phyloP scores from a whole-genome alignment of 768 basidiomycete species.

The Suillus variegatus region DNA sequence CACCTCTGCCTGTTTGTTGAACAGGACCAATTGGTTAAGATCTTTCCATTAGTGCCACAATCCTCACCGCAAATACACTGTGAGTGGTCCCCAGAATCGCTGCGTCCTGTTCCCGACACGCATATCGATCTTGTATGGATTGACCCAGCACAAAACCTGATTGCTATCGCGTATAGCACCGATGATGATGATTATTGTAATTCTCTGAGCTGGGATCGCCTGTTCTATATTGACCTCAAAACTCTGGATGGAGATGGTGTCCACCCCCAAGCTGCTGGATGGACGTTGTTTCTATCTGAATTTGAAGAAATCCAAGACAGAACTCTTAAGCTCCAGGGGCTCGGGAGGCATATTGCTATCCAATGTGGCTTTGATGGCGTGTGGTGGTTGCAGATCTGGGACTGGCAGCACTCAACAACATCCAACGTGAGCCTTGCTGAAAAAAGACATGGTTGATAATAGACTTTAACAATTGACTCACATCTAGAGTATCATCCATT shows the following conservation, averaged over 20 bases:
- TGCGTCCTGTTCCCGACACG: background rate
- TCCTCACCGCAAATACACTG: background rate
- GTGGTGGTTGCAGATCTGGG: background rate
- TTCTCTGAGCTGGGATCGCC: too few species aligned
- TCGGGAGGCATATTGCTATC: background rate
- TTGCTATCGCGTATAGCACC: background rate
- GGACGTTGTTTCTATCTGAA: background rate
- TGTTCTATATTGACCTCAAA: background rate
- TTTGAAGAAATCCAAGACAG: too few species aligned
- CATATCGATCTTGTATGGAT: background rate
- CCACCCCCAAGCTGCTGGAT: background rate
- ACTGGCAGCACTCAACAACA: slow-evolving; percentile 1
- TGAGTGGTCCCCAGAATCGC: background rate
- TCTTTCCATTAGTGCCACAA: background rate
- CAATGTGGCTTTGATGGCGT: background rate
- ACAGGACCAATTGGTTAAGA: background rate
- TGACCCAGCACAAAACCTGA: background rate
- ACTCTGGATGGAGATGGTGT: background rate
- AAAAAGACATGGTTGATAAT: background rate
- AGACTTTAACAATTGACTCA: background rate
- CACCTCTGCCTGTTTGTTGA: background rate
- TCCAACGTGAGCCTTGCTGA: background rate
- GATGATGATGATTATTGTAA: too few species aligned
- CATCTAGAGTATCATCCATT: background rate
- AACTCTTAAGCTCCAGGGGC: background rate